Evolutionary conservation across 139 green algal genomes (phyloP).

Genomic region (Chlamydomonas schloesseri): DNA sequence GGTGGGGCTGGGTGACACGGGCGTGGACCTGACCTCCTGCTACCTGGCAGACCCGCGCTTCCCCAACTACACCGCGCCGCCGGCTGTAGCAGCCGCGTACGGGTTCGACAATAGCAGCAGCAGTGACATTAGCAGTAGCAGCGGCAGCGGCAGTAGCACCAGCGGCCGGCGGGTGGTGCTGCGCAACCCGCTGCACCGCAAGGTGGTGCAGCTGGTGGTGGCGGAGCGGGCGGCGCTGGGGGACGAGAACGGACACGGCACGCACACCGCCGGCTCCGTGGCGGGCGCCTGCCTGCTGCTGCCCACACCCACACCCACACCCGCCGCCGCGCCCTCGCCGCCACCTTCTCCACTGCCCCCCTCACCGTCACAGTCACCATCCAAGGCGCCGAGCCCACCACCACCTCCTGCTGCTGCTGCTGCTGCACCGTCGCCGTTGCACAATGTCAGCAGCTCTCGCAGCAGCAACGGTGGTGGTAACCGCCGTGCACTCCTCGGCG

Average conservation of each 20-base stretch:
- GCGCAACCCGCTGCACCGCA: not conserved
- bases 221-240: not conserved
- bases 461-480: no score
- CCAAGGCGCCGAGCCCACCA: not conserved
- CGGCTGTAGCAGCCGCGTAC: not conserved
- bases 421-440: not conserved
- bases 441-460: not conserved
- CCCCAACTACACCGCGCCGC: not conserved
- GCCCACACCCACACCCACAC: no score
- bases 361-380: not conserved
- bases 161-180: not conserved
- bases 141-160: not conserved
- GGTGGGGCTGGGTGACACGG: not conserved
- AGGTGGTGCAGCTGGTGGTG: constrained; percentile 6
- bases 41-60: constrained; percentile 2
- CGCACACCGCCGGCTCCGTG: not conserved
- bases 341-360: not conserved
- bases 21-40: not conserved
- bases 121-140: not conserved
- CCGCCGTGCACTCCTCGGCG: no score
- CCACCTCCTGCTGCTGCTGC: no score
- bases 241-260: not conserved
- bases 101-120: not conserved
- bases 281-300: not conserved
- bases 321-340: not conserved